Conservation (phyloP, 169 alveolate genomes). For the Cryptosporidium viatorum region DNA sequence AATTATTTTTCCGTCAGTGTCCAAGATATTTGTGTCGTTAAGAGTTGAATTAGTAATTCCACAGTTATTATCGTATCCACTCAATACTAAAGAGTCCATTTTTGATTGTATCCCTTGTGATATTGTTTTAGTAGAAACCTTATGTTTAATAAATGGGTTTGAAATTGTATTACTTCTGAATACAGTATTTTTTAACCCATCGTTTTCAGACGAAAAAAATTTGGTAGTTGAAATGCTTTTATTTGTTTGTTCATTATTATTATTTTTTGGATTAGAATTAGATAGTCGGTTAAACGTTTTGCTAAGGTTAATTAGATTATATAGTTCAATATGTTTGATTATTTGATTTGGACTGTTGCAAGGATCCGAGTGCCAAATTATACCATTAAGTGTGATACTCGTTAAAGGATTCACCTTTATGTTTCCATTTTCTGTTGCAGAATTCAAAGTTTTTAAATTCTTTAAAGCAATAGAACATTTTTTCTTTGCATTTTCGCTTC, state of each 20-base stretch:
- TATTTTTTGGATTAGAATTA: background rate
- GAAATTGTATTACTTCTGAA: background rate
- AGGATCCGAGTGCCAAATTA: slow-evolving; percentile 65
- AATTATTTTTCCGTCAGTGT: background rate
- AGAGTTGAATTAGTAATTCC: background rate
- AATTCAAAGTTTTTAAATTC: slow-evolving; percentile 16
- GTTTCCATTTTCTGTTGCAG: slow-evolving; percentile 37
- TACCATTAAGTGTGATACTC: slow-evolving; percentile 34
- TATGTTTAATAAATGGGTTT: background rate
- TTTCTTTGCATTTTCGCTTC: slow-evolving; percentile 18
- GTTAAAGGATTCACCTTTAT: slow-evolving; percentile 27
- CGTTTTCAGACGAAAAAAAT: background rate
- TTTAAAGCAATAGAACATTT: slow-evolving; percentile 39
- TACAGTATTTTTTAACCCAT: background rate
- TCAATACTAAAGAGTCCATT: background rate
- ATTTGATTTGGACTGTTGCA: slow-evolving; percentile 24
- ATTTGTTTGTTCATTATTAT: background rate
- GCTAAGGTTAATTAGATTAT: background rate
- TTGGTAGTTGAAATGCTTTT: background rate
- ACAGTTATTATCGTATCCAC: background rate
- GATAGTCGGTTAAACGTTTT: background rate
- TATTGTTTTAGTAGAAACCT: background rate
- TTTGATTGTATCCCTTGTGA: background rate
- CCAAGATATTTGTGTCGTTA: background rate
- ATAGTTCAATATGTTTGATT: slow-evolving; percentile 8